Evolutionary conservation across 2,329 filamentous ascomycete genomes (phyloP).

Genomic region (Eurotiales sp.): DNA sequence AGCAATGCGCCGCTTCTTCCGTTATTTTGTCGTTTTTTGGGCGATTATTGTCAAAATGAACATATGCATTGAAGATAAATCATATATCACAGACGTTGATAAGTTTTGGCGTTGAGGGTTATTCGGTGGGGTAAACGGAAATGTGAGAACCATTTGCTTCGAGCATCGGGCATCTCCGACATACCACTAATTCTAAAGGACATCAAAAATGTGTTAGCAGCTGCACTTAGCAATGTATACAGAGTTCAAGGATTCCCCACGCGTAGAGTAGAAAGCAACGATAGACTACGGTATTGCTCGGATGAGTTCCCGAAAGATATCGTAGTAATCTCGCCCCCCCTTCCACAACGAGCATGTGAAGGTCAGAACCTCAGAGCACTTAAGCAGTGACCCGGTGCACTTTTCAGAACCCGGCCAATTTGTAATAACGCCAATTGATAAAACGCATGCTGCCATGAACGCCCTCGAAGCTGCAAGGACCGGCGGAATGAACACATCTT

Average conservation of each 20-base stretch:
- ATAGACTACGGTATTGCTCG: background rate
- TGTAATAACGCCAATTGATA: background rate
- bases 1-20: no score
- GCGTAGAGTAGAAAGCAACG: no score
- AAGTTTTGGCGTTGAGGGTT: background rate
- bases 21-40: no score
- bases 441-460: background rate
- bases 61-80: no score
- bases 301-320: background rate
- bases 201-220: no score
- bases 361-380: background rate
- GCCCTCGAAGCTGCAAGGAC: background rate
- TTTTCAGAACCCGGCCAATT: background rate
- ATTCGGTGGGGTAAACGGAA: background rate
- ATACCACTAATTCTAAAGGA: background rate
- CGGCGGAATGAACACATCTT: background rate
- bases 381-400: background rate
- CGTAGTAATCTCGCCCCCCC: background rate
- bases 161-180: background rate
- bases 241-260: no score
- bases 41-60: no score
- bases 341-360: background rate
- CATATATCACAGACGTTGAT: background rate
- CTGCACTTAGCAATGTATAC: no score
- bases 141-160: background rate